phyloP scores from a whole-genome alignment of 1,139 yeast species.

The Sugiyamaella novakii region DNA sequence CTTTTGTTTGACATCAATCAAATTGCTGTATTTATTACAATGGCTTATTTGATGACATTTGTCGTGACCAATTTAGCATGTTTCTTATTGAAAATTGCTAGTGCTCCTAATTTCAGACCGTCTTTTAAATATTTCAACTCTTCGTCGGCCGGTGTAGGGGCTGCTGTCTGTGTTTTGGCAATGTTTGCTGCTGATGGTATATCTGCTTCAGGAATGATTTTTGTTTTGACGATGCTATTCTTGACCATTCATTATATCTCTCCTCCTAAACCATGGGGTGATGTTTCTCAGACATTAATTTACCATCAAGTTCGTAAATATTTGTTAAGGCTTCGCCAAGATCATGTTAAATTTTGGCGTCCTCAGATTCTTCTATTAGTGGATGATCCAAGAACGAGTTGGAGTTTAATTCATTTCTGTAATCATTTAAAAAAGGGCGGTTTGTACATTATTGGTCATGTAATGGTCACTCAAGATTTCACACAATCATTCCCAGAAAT shows the following conservation, averaged over 20 bases:
- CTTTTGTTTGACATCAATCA: constrained; percentile 87
- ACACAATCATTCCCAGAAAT: constrained; percentile 67
- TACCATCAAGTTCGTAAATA: constrained; percentile 96
- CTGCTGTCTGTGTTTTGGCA: constrained; percentile 67
- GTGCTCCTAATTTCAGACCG: constrained; percentile 97
- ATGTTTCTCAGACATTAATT: constrained; percentile 88
- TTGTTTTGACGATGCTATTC: constrained; percentile 65
- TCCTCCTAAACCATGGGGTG: constrained; percentile 97
- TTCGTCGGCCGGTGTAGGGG: constrained; percentile 78
- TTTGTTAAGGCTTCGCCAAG: constrained; percentile 74
- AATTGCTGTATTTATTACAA: constrained; percentile 91
- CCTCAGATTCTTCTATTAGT: constrained; percentile 87
- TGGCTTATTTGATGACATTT: constrained; percentile 96
- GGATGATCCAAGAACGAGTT: constrained; percentile 86
- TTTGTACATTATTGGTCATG: constrained; percentile 88
- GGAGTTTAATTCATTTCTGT: constrained; percentile 93
- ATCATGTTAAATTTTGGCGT: constrained; percentile 96
- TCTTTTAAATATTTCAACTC: constrained; percentile 85
- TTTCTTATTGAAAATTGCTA: constrained; percentile 77
- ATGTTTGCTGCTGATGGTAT: constrained; percentile 94
- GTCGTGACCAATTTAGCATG: constrained; percentile 93
- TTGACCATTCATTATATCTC: constrained; percentile 82
- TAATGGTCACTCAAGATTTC: constrained; percentile 59
- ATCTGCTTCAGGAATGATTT: constrained; percentile 76
- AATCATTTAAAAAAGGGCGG: constrained; percentile 95